phyloP scores from a whole-genome alignment of 805 yeast genomes.

The Candida golubevii region DNA sequence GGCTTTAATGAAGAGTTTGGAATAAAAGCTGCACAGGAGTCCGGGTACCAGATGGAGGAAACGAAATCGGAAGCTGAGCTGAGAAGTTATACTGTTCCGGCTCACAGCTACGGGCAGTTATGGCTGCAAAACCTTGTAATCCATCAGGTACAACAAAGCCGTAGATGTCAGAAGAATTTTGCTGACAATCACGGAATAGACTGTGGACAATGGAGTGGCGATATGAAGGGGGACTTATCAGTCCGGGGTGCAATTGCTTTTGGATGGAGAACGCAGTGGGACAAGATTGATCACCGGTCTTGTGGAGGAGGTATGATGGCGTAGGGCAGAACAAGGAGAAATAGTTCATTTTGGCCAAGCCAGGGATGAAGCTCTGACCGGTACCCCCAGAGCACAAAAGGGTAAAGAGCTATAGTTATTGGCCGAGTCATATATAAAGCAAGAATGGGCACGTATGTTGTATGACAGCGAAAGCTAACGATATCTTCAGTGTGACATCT shows the following conservation, averaged over 20 bases:
- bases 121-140: conserved; percentile 1
- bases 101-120: conserved; percentile 1
- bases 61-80: not conserved
- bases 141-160: conserved; percentile 4
- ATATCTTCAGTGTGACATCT: not conserved
- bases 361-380: no score
- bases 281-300: not conserved
- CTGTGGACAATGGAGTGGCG: conserved; percentile 4
- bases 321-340: not conserved
- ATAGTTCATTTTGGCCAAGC: no score
- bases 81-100: not conserved
- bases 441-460: no score
- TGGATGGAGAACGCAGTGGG: conserved; percentile 2
- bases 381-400: no score
- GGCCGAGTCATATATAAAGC: no score
- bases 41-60: not conserved
- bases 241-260: not conserved
- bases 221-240: not conserved
- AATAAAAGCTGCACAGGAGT: not conserved
- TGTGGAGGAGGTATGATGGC: not conserved
- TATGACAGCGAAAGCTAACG: no score
- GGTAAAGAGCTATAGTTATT: no score
- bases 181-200: not conserved
- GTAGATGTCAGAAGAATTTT: not conserved
- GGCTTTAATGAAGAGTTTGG: not conserved